phyloP scores from a whole-genome alignment of 179 eudicot species.

The Patellifolia procumbens region DNA sequence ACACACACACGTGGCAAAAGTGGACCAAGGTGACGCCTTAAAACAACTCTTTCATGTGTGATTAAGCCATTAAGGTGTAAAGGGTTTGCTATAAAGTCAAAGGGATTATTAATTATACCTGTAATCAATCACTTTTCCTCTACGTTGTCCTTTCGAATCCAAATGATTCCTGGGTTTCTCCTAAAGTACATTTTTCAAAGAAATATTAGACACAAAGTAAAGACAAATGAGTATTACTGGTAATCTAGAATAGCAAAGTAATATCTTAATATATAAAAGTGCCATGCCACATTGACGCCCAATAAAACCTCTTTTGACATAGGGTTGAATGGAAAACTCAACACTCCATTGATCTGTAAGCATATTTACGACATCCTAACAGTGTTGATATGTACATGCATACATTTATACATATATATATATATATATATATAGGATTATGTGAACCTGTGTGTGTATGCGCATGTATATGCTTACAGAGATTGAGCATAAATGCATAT shows the following conservation, averaged over 20 bases:
- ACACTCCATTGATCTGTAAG: background rate
- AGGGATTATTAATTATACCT: conserved; percentile 58
- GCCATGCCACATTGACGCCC: background rate
- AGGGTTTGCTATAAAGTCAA: conserved; percentile 9
- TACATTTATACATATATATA: too few relatives aligned
- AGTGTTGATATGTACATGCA: too few relatives aligned
- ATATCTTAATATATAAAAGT: background rate
- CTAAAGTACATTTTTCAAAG: conserved; percentile 35
- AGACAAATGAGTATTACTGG: background rate
- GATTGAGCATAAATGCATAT: background rate
- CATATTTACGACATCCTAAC: too few relatives aligned
- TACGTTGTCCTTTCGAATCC: conserved; percentile 95
- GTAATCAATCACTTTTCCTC: conserved; percentile 97
- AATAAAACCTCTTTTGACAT: background rate
- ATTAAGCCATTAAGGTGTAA: background rate
- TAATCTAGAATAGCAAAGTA: background rate
- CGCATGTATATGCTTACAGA: background rate
- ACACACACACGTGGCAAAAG: background rate
- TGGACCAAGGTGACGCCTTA: background rate
- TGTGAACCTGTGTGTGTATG: too few relatives aligned
- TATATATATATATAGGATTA: too few relatives aligned
- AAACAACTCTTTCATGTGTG: background rate
- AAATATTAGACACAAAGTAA: background rate
- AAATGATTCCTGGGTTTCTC: conserved; percentile 94
- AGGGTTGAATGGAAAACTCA: background rate